A percentile compares a stretch with the other conserved stretches of the same genome.
Conservation (phyloP, 2,329 filamentous ascomycete genomes). For the Fusarium sulawesiense region DNA sequence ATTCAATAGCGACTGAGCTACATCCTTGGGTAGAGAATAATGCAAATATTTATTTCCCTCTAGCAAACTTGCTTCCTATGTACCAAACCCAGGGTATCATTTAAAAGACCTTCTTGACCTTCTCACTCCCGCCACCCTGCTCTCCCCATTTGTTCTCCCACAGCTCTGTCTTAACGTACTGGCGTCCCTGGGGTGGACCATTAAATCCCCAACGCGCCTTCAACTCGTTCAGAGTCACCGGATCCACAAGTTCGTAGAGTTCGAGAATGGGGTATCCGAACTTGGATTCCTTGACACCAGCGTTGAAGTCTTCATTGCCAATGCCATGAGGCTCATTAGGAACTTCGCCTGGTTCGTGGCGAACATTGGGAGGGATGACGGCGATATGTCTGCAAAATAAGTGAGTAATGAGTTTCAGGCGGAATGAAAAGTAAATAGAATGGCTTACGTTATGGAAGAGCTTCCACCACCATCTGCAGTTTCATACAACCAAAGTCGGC, state of each 20-base stretch:
- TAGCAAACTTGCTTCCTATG: neutral
- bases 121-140: conserved; percentile 5
- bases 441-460: conserved; percentile 41
- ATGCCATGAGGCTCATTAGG: conserved; percentile 42
- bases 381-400: conserved; percentile 15
- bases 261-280: conserved; percentile 47
- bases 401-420: neutral
- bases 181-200: conserved; percentile 46
- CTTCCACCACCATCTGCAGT: conserved; percentile 23
- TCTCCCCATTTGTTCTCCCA: conserved; percentile 44
- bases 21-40: neutral
- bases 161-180: conserved; percentile 34
- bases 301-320: conserved; percentile 48
- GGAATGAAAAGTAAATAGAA: too few relatives aligned
- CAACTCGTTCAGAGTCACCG: conserved; percentile 42
- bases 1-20: neutral
- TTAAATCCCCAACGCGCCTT: conserved; percentile 40
- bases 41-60: neutral
- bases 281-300: conserved; percentile 42
- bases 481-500: conserved; percentile 47
- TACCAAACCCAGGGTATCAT: neutral
- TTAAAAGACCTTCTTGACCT: neutral
- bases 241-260: conserved; percentile 39
- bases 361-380: conserved; percentile 7
- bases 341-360: conserved; percentile 32